Evolutionary conservation across 2,329 filamentous ascomycete species (phyloP).

Genomic region (Hypoxylon sp.): DNA sequence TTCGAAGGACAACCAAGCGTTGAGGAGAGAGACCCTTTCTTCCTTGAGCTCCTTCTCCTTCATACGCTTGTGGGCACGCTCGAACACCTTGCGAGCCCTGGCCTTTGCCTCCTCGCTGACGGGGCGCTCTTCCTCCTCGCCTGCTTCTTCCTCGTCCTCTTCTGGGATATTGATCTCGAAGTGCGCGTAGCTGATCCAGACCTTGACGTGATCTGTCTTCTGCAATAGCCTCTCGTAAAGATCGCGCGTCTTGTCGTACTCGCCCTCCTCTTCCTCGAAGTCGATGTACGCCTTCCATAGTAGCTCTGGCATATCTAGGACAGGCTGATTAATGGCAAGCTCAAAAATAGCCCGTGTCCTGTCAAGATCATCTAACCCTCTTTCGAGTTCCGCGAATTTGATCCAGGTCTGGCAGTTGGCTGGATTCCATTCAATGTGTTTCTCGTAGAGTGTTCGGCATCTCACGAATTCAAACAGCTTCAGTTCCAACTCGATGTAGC

Average conservation of each 20-base stretch:
- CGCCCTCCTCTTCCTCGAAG: constrained; percentile 95
- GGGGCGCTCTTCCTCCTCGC: constrained; percentile 74
- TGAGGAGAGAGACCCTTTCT: constrained; percentile 91
- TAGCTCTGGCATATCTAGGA: constrained; percentile 96
- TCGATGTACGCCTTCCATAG: constrained; percentile 99
- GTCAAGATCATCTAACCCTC: constrained; percentile 90
- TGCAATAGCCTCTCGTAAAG: constrained; percentile 92
- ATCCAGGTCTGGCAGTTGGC: constrained; percentile 96
- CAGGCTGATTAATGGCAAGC: constrained; percentile 84
- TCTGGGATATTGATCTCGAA: constrained; percentile 97
- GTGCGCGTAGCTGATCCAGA: constrained; percentile 99
- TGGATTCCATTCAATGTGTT: constrained; percentile 93
- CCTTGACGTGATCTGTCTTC: constrained; percentile 99
- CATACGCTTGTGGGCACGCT: constrained; percentile 87
- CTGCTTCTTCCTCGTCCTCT: constrained; percentile 72
- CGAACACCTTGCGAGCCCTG: constrained; percentile 86
- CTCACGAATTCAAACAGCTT: constrained; percentile 95
- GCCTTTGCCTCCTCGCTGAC: constrained; percentile 87
- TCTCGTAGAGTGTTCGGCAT: constrained; percentile 92
- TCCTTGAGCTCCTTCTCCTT: constrained; percentile 92
- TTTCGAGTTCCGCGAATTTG: constrained; percentile 93
- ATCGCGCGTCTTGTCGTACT: constrained; percentile 84
- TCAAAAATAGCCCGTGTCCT: constrained; percentile 93
- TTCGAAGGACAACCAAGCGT: constrained; percentile 94
- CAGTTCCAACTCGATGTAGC: constrained; percentile 92